Conservation (phyloP, 768 basidiomycete genomes). For the Russula lepida region DNA sequence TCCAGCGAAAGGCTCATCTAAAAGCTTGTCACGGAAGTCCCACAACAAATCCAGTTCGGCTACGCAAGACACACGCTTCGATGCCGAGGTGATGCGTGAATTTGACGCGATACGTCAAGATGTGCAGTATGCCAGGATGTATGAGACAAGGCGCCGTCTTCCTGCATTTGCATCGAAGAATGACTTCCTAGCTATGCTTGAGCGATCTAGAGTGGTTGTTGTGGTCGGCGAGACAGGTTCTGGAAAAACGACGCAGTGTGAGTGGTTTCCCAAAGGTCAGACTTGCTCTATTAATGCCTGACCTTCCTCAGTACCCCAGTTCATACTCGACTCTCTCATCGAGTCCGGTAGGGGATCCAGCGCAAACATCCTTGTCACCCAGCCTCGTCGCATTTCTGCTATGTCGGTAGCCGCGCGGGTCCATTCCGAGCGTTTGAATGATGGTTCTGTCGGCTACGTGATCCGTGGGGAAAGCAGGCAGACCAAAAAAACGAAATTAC, state of each 20-base stretch:
- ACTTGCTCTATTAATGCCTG: background rate
- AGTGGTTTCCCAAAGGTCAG: conserved; percentile 18
- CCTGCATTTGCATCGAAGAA: conserved; percentile 70
- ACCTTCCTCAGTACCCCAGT: conserved; percentile 62
- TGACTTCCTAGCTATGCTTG: conserved; percentile 51
- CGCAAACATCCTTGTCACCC: conserved; percentile 77
- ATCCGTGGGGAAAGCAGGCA: conserved; percentile 82
- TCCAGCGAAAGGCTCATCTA: background rate
- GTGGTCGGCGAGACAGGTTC: conserved; percentile 91
- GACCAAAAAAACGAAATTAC: conserved; percentile 54
- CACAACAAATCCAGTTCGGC: conserved; percentile 23
- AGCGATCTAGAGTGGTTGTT: conserved; percentile 58
- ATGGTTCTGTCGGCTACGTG: conserved; percentile 78
- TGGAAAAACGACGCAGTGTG: conserved; percentile 87
- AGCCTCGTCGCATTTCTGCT: conserved; percentile 83
- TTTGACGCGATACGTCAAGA: conserved; percentile 41
- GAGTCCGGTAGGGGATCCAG: conserved; percentile 46
- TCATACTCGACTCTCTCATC: conserved; percentile 80
- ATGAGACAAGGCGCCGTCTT: conserved; percentile 48
- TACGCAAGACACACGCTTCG: conserved; percentile 36
- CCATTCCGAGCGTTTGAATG: conserved; percentile 67
- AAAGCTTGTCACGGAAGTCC: conserved; percentile 6
- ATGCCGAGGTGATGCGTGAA: conserved; percentile 42
- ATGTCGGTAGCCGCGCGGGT: conserved; percentile 85
- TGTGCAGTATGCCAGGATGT: conserved; percentile 47